phyloP scores from a whole-genome alignment of 495 filamentous ascomycete genomes.

The Recurvomyces mirabilis region DNA sequence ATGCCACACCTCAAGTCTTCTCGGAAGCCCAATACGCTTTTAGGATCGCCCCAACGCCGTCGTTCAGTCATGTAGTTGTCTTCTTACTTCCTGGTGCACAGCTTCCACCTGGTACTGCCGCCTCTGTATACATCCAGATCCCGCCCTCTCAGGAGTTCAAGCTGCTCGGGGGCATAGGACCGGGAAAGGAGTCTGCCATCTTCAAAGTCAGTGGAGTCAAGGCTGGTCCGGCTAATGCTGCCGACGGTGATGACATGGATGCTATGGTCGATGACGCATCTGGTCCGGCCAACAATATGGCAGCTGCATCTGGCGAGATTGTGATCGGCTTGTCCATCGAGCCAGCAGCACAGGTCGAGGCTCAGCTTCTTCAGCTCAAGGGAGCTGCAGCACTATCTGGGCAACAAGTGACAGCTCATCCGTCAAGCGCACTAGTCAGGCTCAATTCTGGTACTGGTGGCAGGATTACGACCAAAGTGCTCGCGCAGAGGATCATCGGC shows the following conservation, averaged over 20 bases:
- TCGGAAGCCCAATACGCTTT: conserved; percentile 59
- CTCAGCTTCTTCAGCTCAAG: conserved; percentile 51
- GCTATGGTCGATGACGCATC: conserved; percentile 30
- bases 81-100: conserved; percentile 75
- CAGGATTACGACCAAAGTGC: conserved; percentile 50
- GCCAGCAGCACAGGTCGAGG: conserved; percentile 54
- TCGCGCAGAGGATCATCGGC: conserved; percentile 86
- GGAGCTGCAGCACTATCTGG: too few species aligned
- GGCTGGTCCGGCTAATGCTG: conserved; percentile 3
- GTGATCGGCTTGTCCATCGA: conserved; percentile 80
- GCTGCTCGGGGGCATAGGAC: conserved; percentile 77
- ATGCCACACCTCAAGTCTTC: conserved; percentile 49
- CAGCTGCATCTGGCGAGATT: conserved; percentile 30
- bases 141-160: conserved; percentile 49
- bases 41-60: conserved; percentile 40
- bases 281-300: too few species aligned
- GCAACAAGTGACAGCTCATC: conserved; percentile 21
- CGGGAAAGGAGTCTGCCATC: conserved; percentile 79
- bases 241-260: conserved; percentile 28
- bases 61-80: conserved; percentile 71
- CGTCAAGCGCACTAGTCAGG: conserved; percentile 28
- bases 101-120: conserved; percentile 65
- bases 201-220: conserved; percentile 48
- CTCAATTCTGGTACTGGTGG: conserved; percentile 18
- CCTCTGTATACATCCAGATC: conserved; percentile 76